phyloP scores from a whole-genome alignment of 768 basidiomycete genomes.

The Chiua virens region DNA sequence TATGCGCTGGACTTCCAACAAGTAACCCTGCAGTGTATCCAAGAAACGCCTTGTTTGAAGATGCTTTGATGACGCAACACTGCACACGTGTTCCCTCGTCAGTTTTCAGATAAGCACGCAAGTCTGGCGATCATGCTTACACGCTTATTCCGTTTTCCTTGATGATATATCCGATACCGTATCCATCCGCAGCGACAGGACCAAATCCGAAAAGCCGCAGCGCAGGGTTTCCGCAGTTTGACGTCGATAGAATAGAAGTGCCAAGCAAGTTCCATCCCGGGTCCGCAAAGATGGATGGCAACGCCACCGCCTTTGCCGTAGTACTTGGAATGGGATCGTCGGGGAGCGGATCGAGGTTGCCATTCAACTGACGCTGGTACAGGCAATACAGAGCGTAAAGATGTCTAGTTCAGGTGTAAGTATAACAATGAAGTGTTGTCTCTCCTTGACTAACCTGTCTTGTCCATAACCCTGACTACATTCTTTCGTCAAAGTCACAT shows the following conservation, averaged over 20 bases:
- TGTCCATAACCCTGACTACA: slow-evolving; percentile 91
- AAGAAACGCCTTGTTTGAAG: slow-evolving; percentile 90
- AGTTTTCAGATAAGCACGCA: background rate
- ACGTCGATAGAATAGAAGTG: slow-evolving; percentile 91
- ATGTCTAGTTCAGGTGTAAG: slow-evolving; percentile 48
- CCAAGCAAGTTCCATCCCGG: slow-evolving; percentile 78
- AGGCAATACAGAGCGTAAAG: slow-evolving; percentile 96
- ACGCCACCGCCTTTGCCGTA: slow-evolving; percentile 16
- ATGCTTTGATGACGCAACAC: slow-evolving; percentile 93
- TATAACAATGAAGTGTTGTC: background rate
- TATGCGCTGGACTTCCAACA: slow-evolving; percentile 78
- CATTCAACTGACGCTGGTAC: slow-evolving; percentile 73
- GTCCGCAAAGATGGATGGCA: slow-evolving; percentile 81
- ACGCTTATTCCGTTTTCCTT: slow-evolving; percentile 91
- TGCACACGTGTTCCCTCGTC: slow-evolving; percentile 25
- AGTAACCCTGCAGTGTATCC: slow-evolving; percentile 79
- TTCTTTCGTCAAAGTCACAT: slow-evolving; percentile 83
- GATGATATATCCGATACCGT: slow-evolving; percentile 98
- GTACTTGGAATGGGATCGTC: slow-evolving; percentile 38
- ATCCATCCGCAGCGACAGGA: slow-evolving; percentile 91
- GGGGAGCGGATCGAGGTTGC: slow-evolving; percentile 35
- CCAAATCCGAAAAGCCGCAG: slow-evolving; percentile 92
- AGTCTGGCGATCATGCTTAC: slow-evolving; percentile 49
- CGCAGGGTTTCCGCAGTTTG: slow-evolving; percentile 96
- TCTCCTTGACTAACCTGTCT: slow-evolving; percentile 56